phyloP scores from a whole-genome alignment of 2,329 filamentous ascomycete genomes.

The Cladosporium cucumerinum region DNA sequence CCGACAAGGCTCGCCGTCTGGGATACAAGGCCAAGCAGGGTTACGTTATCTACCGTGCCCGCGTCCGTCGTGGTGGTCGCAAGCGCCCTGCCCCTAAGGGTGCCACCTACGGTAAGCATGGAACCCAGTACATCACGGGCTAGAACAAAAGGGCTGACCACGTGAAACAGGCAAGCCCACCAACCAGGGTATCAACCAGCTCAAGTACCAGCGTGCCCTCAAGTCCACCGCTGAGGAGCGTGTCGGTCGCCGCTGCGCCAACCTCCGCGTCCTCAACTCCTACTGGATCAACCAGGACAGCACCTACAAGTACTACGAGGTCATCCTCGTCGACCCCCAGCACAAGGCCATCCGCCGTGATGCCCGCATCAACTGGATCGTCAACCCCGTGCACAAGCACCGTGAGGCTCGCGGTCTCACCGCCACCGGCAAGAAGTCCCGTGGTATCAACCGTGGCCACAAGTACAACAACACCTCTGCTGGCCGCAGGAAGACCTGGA shows the following conservation, averaged over 20 bases:
- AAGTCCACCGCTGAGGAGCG: constrained; percentile 98
- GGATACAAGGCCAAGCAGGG: constrained; percentile 99
- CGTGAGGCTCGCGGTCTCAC: constrained; percentile 97
- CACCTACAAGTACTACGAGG: constrained; percentile 99
- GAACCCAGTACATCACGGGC: constrained; percentile 1
- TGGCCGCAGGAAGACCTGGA: constrained; percentile 99
- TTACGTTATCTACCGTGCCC: constrained; percentile 99
- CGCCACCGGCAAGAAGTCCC: constrained; percentile 98
- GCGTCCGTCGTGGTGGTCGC: constrained; percentile 96
- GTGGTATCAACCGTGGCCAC: constrained; percentile 99
- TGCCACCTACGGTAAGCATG: constrained; percentile 88
- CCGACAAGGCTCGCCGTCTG: constrained; percentile 99
- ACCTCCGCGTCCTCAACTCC: constrained; percentile 98
- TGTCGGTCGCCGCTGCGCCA: constrained; percentile 98
- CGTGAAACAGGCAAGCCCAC: constrained; percentile 84
- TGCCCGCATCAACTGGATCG: constrained; percentile 99
- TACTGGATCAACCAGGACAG: constrained; percentile 99
- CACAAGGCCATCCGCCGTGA: constrained; percentile 99
- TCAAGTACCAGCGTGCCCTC: constrained; percentile 99
- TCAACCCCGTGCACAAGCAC: constrained; percentile 99
- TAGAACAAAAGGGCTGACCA: constrained; percentile 24
- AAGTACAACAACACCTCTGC: constrained; percentile 97
- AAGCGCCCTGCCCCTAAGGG: constrained; percentile 96
- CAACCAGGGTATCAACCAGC: constrained; percentile 99
- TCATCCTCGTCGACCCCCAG: constrained; percentile 99